These are phyloP conservation scores for Hibiscus tridactylites DNA, from an alignment of 345 rosid genomes.

Conservation along the genomic window DNA sequence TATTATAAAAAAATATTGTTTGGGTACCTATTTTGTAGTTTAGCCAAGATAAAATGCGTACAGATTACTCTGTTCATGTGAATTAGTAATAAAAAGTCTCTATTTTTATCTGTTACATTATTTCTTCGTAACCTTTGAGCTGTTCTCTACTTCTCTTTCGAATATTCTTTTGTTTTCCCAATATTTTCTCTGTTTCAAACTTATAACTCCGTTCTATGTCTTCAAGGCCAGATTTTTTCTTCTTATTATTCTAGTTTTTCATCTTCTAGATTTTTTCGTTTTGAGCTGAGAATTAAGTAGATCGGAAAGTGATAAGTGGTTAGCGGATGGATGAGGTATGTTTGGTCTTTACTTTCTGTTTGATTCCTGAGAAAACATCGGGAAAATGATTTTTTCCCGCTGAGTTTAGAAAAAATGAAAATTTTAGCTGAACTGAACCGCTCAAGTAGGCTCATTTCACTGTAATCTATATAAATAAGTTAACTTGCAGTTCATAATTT, in stretches of 20 bases:
- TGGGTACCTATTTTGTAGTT: too few species aligned
- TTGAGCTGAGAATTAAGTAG: not conserved
- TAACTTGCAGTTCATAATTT: too few species aligned
- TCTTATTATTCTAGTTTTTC: not conserved
- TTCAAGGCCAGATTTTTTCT: slow-evolving; percentile 6
- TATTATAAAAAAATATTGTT: too few species aligned
- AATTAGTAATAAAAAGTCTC: too few species aligned
- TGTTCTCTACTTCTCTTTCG: slow-evolving; percentile 5
- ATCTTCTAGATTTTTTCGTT: not conserved
- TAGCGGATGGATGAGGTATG: slow-evolving; percentile 16
- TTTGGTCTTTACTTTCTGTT: slow-evolving; percentile 12
- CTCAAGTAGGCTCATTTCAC: slow-evolving; percentile 16
- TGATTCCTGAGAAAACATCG: slow-evolving; percentile 22
- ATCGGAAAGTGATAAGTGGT: slow-evolving; percentile 8
- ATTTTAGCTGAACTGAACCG: not conserved
- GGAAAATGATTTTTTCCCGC: not conserved
- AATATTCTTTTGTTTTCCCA: slow-evolving; percentile 7
- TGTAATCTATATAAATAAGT: not conserved
- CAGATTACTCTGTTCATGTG: too few species aligned
- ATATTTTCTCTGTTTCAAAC: slow-evolving; percentile 7
- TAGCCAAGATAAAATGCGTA: too few species aligned
- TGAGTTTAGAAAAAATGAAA: not conserved
- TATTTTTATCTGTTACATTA: too few species aligned
- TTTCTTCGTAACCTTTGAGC: too few species aligned
- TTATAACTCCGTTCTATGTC: not conserved